phyloP scores from a whole-genome alignment of 2,329 filamentous ascomycete genomes.

The Calycina marina region DNA sequence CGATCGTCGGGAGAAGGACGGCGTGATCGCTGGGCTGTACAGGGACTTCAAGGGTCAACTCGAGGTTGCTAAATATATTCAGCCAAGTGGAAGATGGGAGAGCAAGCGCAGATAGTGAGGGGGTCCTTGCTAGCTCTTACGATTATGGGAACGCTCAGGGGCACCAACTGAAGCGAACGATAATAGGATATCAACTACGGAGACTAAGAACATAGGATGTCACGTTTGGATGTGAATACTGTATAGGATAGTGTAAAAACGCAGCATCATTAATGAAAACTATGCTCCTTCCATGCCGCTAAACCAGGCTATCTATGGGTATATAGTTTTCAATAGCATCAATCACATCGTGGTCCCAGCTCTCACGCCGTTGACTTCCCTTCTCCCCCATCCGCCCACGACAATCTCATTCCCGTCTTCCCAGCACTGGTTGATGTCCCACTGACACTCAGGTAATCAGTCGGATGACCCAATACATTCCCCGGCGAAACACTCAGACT shows the following conservation, averaged over 20 bases:
- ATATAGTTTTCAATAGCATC: too few relatives aligned
- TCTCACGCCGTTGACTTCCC: neutral
- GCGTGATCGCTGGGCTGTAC: slow-evolving; percentile 47
- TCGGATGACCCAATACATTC: neutral
- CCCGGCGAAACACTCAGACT: neutral
- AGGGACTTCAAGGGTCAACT: slow-evolving; percentile 42
- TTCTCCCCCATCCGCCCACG: neutral
- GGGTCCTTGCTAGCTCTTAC: too few relatives aligned
- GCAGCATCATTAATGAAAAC: too few relatives aligned
- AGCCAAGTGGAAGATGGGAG: neutral
- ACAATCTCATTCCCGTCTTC: neutral
- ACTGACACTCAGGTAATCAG: neutral
- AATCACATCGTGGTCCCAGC: neutral
- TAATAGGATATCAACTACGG: too few relatives aligned
- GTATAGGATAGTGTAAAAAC: too few relatives aligned
- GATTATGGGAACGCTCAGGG: too few relatives aligned
- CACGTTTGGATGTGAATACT: too few relatives aligned
- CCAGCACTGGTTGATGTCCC: neutral
- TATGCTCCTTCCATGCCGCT: too few relatives aligned
- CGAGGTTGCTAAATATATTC: neutral
- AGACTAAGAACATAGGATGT: too few relatives aligned
- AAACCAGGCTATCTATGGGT: too few relatives aligned
- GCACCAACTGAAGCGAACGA: too few relatives aligned
- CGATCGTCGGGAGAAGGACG: slow-evolving; percentile 43
- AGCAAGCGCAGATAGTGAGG: too few relatives aligned